Evolutionary conservation across 768 basidiomycete genomes (phyloP), one percentile per base, ranked within the genome.

Genomic region (Lactarius sp.): DNA sequence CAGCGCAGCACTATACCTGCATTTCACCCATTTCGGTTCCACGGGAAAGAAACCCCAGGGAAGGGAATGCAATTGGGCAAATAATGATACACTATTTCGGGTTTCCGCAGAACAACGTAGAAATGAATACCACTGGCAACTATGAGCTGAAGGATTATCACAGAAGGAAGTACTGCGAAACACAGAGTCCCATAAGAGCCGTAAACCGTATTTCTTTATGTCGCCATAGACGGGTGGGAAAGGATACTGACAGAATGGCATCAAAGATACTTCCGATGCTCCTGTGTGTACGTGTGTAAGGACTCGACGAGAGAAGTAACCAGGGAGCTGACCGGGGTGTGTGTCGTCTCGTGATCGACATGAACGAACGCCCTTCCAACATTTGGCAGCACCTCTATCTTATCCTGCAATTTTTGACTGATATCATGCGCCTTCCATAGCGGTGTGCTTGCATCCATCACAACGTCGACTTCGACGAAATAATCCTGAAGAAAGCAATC

Each of bases 311-410:
- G 56, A 39, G 47, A 46, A 50, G 60, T n/a, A 27, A 66, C 39
- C 22, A 36, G 22, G 41, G 31, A 36, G 70, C 80, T 52, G 60
- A 86, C 85, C 12, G 85, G 85, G 54, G 76, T 71, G 75, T 95
- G 94, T n/a, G 86, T 88, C 6, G 89, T 88, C 76, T 96, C 94
- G 70, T 96, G 88, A 75, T 97, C 94, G 62, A 96, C 92, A 71
- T 97, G 94, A 31, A 97, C 93, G 73, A 95, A 97, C 42, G 94
- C 94, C 42, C 94, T 80, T 66, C 91, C 94, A 49, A 97, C 94
- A 69, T 92, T 89, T 2, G 94, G 92, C 44, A 97, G 77, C 16
- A 85, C 82, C 72, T 97, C 94, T 52, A 97, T 85, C 75, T 89
- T 92, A 71, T 94, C 92, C 71, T 94, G 92, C 18, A 94, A 75